These are phyloP conservation scores for Trichoderma aggressivum DNA, from an alignment of 2,329 filamentous ascomycete species.

Conservation along the genomic window DNA sequence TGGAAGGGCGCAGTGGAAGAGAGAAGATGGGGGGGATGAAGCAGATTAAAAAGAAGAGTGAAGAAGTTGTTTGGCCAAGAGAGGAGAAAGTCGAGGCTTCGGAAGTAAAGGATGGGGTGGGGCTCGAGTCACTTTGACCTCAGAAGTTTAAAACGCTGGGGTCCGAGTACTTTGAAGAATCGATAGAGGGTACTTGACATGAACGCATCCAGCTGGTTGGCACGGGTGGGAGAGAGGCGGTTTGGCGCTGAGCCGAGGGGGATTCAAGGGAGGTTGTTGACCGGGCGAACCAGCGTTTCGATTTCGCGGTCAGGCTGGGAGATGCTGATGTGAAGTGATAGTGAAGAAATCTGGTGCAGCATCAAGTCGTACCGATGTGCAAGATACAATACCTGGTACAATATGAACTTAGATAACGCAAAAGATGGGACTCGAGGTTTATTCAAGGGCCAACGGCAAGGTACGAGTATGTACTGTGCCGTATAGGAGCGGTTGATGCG, in stretches of 20 bases:
- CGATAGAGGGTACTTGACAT: not conserved
- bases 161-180: not conserved
- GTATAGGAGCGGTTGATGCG: not conserved
- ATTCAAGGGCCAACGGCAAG: not conserved
- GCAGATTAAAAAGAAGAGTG: not conserved
- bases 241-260: not conserved
- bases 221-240: not conserved
- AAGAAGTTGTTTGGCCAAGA: slow-evolving; percentile 1
- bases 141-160: not conserved
- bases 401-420: not conserved
- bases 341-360: too few species aligned
- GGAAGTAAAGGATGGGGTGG: slow-evolving; percentile 19
- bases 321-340: not conserved
- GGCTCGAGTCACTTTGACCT: slow-evolving; percentile 12
- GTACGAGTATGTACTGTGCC: not conserved
- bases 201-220: not conserved
- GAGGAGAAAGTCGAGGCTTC: slow-evolving; percentile 14
- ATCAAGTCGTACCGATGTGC: not conserved
- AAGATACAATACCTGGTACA: not conserved
- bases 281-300: not conserved
- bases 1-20: not conserved
- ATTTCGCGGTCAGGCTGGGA: not conserved
- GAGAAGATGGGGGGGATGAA: not conserved
- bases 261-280: not conserved
- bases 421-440: too few species aligned